Conservation (phyloP, 164 flowering plant genomes). For the Euptelea pleiosperma region DNA sequence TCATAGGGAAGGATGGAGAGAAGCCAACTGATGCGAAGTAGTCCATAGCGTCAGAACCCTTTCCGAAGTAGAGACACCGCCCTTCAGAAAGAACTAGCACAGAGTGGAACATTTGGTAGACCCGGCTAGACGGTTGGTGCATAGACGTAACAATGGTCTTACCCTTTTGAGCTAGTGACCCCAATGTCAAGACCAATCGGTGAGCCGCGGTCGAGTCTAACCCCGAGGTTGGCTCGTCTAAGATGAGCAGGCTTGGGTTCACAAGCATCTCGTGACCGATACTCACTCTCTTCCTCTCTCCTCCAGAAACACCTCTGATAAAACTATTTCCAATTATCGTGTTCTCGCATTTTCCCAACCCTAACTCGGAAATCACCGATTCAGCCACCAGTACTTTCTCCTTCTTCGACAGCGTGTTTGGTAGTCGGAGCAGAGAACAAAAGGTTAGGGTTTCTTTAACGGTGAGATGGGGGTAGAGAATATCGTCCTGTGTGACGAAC, state of each 20-base stretch:
- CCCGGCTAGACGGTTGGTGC: slow-evolving; percentile 92
- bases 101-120: slow-evolving; percentile 66
- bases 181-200: slow-evolving; percentile 51
- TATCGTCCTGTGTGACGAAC: slow-evolving; percentile 84
- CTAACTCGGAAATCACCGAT: slow-evolving; percentile 63
- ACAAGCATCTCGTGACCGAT: slow-evolving; percentile 86
- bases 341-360: slow-evolving; percentile 60
- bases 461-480: slow-evolving; percentile 82
- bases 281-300: slow-evolving; percentile 80
- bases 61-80: slow-evolving; percentile 59
- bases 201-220: slow-evolving; percentile 84
- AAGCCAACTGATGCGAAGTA: slow-evolving; percentile 68
- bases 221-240: slow-evolving; percentile 94
- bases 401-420: slow-evolving; percentile 28
- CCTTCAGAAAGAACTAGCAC: slow-evolving; percentile 77
- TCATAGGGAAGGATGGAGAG: slow-evolving; percentile 70
- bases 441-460: slow-evolving; percentile 77
- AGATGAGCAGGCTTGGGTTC: slow-evolving; percentile 67
- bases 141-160: slow-evolving; percentile 73
- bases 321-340: slow-evolving; percentile 70
- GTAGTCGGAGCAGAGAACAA: slow-evolving; percentile 66
- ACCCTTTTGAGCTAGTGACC: slow-evolving; percentile 58
- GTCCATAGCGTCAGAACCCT: slow-evolving; percentile 54
- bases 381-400: slow-evolving; percentile 54
- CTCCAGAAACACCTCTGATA: slow-evolving; percentile 78